Evolutionary conservation across 1,284 basidiomycete genomes (phyloP).

Genomic region (Sporisorium graminicola): DNA sequence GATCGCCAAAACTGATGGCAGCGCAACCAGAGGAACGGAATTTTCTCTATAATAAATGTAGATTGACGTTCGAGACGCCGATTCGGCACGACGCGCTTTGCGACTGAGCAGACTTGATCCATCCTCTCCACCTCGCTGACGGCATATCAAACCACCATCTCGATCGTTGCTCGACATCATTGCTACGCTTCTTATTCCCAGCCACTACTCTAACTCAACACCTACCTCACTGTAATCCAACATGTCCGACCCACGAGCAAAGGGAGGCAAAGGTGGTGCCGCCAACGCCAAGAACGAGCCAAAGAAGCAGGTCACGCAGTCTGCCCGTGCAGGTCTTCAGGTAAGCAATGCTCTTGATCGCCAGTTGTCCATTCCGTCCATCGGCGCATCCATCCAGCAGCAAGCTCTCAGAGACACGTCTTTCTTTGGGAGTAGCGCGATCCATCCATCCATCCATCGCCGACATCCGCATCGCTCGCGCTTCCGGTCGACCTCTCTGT

Average conservation of each 20-base stretch:
- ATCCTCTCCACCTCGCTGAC: conserved; percentile 8
- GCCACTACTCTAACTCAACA: not conserved
- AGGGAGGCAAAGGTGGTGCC: conserved; percentile 56
- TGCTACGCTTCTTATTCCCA: not conserved
- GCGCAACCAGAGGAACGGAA: conserved; percentile 2
- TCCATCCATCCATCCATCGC: not conserved
- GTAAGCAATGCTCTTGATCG: conserved; percentile 44
- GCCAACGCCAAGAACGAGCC: conserved; percentile 52
- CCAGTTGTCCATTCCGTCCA: not conserved
- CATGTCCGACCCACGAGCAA: conserved; percentile 58
- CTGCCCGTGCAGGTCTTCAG: conserved; percentile 62
- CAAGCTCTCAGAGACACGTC: not conserved
- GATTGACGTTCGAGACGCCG: not conserved
- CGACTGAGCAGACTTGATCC: conserved; percentile 12
- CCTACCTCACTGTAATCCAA: not conserved
- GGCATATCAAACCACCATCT: conserved; percentile 41
- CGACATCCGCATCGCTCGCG: not conserved
- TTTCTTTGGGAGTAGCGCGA: not conserved
- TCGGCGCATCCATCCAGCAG: conserved; percentile 4
- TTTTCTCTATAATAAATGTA: conserved; percentile 1
- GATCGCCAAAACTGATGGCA: conserved; percentile 2
- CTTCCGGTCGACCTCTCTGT: not conserved
- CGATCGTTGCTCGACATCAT: not conserved
- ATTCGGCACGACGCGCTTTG: conserved; percentile 23
- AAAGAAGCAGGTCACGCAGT: conserved; percentile 59